Evolutionary conservation across 352 stramenopile genomes (phyloP), one percentile per base, ranked within the genome.

Genomic region (Globisporangium apiculatum): DNA sequence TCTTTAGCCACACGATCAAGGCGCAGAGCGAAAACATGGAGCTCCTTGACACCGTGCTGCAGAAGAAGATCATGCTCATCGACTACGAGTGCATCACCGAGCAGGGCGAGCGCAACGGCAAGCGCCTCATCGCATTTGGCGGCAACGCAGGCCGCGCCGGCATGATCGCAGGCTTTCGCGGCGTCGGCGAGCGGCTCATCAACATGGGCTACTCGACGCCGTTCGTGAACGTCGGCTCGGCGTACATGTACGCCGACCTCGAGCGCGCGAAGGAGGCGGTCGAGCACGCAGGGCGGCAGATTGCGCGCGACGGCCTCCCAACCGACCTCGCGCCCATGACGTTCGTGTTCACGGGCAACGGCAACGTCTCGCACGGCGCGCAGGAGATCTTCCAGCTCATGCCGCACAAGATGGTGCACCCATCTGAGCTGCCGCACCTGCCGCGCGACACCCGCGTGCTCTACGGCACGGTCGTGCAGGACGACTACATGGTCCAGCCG

Each of bases 1-100:
- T 98, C 75, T 99, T 99, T 68, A 96, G 83, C 60, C 96, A 99
- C 79, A 96, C 91, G 55, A 98, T 98, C 76, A 99, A 99, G 67
- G 96, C 91, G 46, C 96, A 99, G 72, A 78, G 83, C 4, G 88
- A 98, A 67, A 98, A 98, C 73, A 98, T 99, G 95, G 70, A 75
- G 60, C 73, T 99, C 18, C 79, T 98, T 50, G 86, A 98, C 65
- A 76, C 87, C 18, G 87, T 98, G 57, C 74, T 98, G 6, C 73
- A 94, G 45, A 91, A 94, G 48, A 88, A 91, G 35, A 91, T 98
- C 60, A 91, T 90, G 52, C 77, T 99, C 36, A 91, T 98, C 59
- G 96, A 98, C 72, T 98, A 98, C 67, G 96, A 99, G 67, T 97
- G 89, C 61, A 98, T 99, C 69, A 95, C 85, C 2, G 75, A 96